Conservation (phyloP, 78 protist genomes). For the slime mould (Dictyostelium discoideum) region DNA sequence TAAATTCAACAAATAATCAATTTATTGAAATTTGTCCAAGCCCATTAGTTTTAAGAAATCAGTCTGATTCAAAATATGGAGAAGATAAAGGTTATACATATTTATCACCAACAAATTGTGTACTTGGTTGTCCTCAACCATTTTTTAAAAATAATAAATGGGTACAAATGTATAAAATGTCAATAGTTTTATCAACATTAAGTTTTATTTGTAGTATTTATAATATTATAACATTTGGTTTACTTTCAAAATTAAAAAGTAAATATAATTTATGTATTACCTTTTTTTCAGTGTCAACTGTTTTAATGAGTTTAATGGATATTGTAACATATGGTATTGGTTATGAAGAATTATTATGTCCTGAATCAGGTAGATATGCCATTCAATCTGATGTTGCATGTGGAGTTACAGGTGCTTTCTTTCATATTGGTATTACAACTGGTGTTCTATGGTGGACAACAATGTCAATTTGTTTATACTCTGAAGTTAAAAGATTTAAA, state of each 20-base stretch:
- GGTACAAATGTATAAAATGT: slow-evolving; percentile 6
- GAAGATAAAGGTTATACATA: not conserved
- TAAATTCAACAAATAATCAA: not conserved
- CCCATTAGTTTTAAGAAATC: not conserved
- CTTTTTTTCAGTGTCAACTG: not conserved
- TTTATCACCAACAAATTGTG: slow-evolving; percentile 15
- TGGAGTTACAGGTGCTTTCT: slow-evolving; percentile 23
- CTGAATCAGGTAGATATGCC: slow-evolving; percentile 3
- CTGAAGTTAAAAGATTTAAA: slow-evolving; percentile 11
- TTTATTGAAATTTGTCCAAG: not conserved
- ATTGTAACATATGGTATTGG: slow-evolving; percentile 22
- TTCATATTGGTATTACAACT: slow-evolving; percentile 11
- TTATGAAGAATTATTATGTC: not conserved
- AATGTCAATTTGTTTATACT: slow-evolving; percentile 23
- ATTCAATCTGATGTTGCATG: slow-evolving; percentile 39
- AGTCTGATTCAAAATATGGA: not conserved
- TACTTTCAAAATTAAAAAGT: not conserved
- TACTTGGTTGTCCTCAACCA: slow-evolving; percentile 45
- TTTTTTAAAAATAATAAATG: slow-evolving; percentile 4
- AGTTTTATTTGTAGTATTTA: slow-evolving; percentile 21
- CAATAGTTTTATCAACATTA: slow-evolving; percentile 21
- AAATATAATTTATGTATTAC: slow-evolving; percentile 30
- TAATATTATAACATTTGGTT: slow-evolving; percentile 21
- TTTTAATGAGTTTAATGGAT: slow-evolving; percentile 29
- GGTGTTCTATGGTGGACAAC: slow-evolving; percentile 64